A percentile compares a stretch with the other conserved stretches of the same genome.
phyloP scores from a whole-genome alignment of 2,329 filamentous ascomycete species.

The Fusarium pilosicola region DNA sequence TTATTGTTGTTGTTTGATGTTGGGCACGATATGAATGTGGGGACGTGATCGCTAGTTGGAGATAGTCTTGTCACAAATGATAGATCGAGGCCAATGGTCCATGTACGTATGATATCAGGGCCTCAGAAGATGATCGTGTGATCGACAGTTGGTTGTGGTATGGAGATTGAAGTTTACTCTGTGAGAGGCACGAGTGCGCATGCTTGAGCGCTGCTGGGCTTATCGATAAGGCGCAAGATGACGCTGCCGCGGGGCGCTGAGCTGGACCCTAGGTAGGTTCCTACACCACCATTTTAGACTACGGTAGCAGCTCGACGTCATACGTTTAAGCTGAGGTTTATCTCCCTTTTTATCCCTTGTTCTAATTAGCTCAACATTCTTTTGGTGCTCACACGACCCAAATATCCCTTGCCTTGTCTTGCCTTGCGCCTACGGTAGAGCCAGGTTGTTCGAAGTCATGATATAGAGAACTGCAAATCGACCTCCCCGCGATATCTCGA shows the following conservation, averaged over 20 bases:
- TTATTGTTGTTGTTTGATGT: slow-evolving; percentile 20
- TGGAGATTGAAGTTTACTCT: slow-evolving; percentile 20
- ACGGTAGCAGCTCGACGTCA: slow-evolving; percentile 27
- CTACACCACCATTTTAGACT: slow-evolving; percentile 34
- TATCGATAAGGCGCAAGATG: slow-evolving; percentile 46
- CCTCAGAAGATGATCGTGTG: not conserved
- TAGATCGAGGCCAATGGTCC: not conserved
- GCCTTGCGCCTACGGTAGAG: slow-evolving; percentile 12
- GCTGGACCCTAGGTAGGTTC: slow-evolving; percentile 9
- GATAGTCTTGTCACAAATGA: not conserved
- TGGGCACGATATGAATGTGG: slow-evolving; percentile 5
- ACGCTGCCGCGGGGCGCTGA: slow-evolving; percentile 31
- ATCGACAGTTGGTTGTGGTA: slow-evolving; percentile 10
- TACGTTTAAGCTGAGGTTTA: slow-evolving; percentile 18
- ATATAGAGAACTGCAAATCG: slow-evolving; percentile 48
- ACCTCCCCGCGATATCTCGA: slow-evolving; percentile 37
- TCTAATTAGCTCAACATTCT: slow-evolving; percentile 22
- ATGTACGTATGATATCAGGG: not conserved
- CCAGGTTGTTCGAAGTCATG: slow-evolving; percentile 44
- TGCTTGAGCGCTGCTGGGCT: slow-evolving; percentile 31
- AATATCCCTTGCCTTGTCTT: not conserved
- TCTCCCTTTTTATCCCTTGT: slow-evolving; percentile 11
- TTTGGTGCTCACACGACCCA: slow-evolving; percentile 7
- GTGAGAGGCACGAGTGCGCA: slow-evolving; percentile 31
- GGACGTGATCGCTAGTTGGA: not conserved